phyloP scores from a whole-genome alignment of 2,329 filamentous ascomycete species.

The Aspergillus unguis region DNA sequence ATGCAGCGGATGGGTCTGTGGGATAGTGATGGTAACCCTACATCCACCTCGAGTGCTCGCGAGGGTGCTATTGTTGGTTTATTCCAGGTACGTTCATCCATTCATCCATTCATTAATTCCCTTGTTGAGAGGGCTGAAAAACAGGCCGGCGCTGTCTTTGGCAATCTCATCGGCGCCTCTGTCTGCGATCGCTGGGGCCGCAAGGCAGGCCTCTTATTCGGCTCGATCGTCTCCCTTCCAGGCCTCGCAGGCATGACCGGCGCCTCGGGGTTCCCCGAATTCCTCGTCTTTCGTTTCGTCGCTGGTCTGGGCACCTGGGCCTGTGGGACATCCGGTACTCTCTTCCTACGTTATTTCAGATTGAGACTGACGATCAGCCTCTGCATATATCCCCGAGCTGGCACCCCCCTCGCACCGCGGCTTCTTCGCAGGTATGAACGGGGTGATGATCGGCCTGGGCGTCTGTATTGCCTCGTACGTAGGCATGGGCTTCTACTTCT shows the following conservation, averaged over 20 bases:
- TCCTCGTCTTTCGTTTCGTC: background rate
- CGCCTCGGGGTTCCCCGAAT: background rate
- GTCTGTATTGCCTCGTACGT: background rate
- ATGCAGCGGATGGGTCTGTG: conserved; percentile 1
- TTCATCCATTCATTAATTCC: background rate
- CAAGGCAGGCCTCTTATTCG: background rate
- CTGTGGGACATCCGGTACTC: background rate
- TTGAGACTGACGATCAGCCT: background rate
- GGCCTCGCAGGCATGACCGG: background rate
- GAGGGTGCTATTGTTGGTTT: background rate
- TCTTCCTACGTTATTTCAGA: background rate
- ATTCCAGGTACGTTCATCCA: background rate
- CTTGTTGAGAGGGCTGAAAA: background rate
- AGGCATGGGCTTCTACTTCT: background rate
- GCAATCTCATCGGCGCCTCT: background rate
- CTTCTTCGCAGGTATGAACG: background rate
- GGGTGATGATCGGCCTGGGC: background rate
- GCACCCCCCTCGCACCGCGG: background rate
- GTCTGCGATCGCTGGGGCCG: background rate
- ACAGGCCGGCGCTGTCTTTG: background rate
- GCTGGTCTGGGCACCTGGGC: background rate
- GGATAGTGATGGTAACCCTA: background rate
- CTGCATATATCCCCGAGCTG: background rate
- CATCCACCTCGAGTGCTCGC: background rate
- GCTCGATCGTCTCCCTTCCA: background rate